Evolutionary conservation across 2,329 filamentous ascomycete species (phyloP), one percentile per base, ranked within the genome.

Genomic region (Colletotrichum trifolii): DNA sequence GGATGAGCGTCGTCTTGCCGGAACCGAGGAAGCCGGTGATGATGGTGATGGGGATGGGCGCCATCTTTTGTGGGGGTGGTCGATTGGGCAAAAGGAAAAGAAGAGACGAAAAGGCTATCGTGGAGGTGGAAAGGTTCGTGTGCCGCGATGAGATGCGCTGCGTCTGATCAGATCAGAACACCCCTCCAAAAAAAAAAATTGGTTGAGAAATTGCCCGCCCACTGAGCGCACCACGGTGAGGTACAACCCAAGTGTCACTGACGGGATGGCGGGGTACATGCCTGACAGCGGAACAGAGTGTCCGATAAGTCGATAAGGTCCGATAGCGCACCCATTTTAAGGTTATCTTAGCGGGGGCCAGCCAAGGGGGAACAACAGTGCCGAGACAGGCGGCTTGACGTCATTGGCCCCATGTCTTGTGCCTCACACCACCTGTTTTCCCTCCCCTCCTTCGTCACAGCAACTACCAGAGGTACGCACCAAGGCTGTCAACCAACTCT

Each of bases 21-120:
- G 93, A 95, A 74, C 96, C 96, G 13, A 98, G 87, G 80, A 98
- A 99, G 75, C 96, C 96, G 6, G 96, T 99, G 57, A 99, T 84
- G 74, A 99, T 96, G 50, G 95, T 98, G 76, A 97, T 91, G 5
- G 94, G 94, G 70, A 94, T 96, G 2, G 91, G 89, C 8, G 87
- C 77, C 87, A 90, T 90, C 54, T 57, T 72, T 33, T 42, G 35
- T 15, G 36, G 35, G 10, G n/a, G 53, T 13, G 36, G 13, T 12
- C 13, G 39, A 3, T 47, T 34, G n/a, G 43, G 43, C n/a, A 10
- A 33, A 10, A 33, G 8, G 43, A 10, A 5, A 25, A 25, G 25
- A 25, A 25, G 35, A 34, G 53, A 54, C 17, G 36, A 15, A 45
- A 8, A 17, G 2, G 46, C 36, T 25, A 25, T 25, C 25, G 25